phyloP scores from a whole-genome alignment of 306 rosid genomes.

The Cajanus cajan region DNA sequence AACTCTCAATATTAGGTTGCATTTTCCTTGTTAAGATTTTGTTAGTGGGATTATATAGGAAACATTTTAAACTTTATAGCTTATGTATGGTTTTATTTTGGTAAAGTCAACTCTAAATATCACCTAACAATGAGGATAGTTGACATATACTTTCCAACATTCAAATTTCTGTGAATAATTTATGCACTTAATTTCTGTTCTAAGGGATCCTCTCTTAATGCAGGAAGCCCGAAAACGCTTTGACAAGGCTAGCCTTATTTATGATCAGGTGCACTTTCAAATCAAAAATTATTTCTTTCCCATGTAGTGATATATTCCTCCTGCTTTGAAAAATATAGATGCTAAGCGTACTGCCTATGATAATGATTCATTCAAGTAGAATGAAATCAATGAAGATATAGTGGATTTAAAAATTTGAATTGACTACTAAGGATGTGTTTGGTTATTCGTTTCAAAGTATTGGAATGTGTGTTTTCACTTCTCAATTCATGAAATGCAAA shows the following conservation, averaged over 20 bases:
- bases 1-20: conserved; percentile 1
- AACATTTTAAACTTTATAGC: conserved; percentile 13
- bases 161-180: neutral
- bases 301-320: conserved; percentile 1
- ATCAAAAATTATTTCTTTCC: conserved; percentile 21
- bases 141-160: conserved; percentile 17
- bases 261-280: conserved; percentile 77
- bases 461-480: no score
- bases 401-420: conserved; percentile 5
- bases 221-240: conserved; percentile 99
- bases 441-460: no score
- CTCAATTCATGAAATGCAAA: no score
- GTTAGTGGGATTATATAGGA: conserved; percentile 21
- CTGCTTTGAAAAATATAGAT: conserved; percentile 5
- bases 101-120: conserved; percentile 20
- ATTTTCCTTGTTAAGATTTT: conserved; percentile 21
- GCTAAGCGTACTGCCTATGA: neutral
- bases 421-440: conserved; percentile 1
- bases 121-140: conserved; percentile 1
- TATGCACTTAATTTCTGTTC: conserved; percentile 33
- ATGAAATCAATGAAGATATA: conserved; percentile 5
- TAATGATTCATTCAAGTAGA: conserved; percentile 20
- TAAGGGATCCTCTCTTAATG: conserved; percentile 50
- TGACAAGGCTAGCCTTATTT: conserved; percentile 96
- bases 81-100: conserved; percentile 2